A percentile compares a stretch with the other conserved stretches of the same genome.
Evolutionary conservation across 2,329 filamentous ascomycete genomes (phyloP).

Genomic region (Colletotrichum camelliae): DNA sequence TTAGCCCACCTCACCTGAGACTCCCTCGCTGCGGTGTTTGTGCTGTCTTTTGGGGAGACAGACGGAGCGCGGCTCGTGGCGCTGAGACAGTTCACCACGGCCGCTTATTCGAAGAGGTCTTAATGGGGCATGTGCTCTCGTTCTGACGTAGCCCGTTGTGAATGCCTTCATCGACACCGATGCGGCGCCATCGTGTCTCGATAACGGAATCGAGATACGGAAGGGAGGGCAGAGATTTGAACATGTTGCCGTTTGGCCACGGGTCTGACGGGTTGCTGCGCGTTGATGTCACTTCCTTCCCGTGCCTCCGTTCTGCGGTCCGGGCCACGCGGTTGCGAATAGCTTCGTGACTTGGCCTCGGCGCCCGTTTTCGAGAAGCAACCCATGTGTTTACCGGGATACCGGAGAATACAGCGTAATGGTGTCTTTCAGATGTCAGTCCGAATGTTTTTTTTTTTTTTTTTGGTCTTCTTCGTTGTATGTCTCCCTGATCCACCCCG

Average conservation of each 20-base stretch:
- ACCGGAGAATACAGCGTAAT: neutral
- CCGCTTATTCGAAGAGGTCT: neutral
- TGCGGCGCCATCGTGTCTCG: neutral
- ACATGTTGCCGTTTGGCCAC: neutral
- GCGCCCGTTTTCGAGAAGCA: neutral
- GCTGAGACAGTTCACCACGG: constrained; percentile 7
- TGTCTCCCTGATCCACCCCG: neutral
- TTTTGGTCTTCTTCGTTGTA: neutral
- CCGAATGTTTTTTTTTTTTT: no score
- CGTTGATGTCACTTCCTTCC: constrained; percentile 13
- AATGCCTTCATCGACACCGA: constrained; percentile 8
- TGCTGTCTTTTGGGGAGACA: neutral
- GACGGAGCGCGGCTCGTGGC: constrained; percentile 4
- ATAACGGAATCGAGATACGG: constrained; percentile 4
- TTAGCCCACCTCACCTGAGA: neutral
- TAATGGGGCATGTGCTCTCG: neutral
- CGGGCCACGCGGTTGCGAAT: neutral
- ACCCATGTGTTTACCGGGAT: neutral
- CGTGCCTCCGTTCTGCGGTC: constrained; percentile 7
- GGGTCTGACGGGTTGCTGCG: neutral
- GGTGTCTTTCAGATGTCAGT: neutral
- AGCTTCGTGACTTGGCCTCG: constrained; percentile 6
- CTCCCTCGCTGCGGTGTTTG: neutral
- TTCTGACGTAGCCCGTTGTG: constrained; percentile 7
- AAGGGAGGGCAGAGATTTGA: neutral